Conservation (phyloP, 1,284 basidiomycete species). For the Cutaneotrichosporon mucoides region DNA sequence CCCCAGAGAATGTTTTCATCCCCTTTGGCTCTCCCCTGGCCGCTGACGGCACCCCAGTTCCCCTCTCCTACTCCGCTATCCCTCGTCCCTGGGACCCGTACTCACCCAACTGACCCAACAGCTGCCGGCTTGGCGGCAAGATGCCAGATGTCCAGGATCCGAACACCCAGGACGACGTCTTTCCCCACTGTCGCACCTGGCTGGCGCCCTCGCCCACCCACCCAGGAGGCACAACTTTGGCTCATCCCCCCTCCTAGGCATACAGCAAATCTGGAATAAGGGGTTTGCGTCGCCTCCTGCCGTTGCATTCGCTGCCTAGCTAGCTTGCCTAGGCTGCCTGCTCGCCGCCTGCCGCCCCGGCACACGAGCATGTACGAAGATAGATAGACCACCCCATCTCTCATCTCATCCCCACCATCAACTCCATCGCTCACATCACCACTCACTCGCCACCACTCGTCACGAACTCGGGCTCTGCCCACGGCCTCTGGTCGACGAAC, state of each 20-base stretch:
- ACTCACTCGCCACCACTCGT: not conserved
- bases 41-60: not conserved
- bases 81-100: not conserved
- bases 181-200: not conserved
- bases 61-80: not conserved
- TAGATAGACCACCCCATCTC: not conserved
- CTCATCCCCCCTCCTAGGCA: not conserved
- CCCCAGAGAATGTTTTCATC: no score
- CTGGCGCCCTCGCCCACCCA: no score
- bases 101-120: not conserved
- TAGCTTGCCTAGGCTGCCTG: no score
- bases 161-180: not conserved
- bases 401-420: not conserved
- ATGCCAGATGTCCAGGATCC: not conserved
- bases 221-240: no score
- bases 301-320: no score
- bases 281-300: not conserved
- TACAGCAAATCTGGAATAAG: not conserved
- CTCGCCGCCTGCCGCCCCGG: no score
- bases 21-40: no score
- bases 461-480: not conserved
- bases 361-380: not conserved
- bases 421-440: not conserved
- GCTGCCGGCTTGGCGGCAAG: no score
- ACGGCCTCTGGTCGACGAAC: not conserved